phyloP scores from a whole-genome alignment of 169 alveolate genomes.

The Plasmodium fragile region DNA sequence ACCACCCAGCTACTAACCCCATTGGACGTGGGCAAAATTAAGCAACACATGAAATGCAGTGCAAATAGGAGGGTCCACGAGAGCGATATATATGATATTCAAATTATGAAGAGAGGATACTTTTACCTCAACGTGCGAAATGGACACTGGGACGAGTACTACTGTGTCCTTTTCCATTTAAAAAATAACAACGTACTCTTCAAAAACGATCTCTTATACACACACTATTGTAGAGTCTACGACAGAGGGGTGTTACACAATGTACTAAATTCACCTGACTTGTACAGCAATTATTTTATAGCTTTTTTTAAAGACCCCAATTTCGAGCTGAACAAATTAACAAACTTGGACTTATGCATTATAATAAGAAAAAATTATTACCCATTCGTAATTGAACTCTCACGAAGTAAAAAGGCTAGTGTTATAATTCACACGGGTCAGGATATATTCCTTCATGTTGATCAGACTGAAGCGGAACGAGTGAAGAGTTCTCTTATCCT shows the following conservation, averaged over 20 bases:
- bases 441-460: not conserved
- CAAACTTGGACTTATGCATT: constrained; percentile 11
- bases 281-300: constrained; percentile 20
- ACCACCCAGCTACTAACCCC: not conserved
- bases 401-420: not conserved
- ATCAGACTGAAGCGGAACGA: not conserved
- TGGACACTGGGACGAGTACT: constrained; percentile 20
- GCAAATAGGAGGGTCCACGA: constrained; percentile 30
- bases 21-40: not conserved
- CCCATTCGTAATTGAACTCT: constrained; percentile 25
- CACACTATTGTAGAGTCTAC: constrained; percentile 45
- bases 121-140: not conserved
- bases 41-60: constrained; percentile 4
- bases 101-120: constrained; percentile 37
- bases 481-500: not conserved
- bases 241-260: constrained; percentile 13
- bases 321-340: not conserved
- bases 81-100: constrained; percentile 41
- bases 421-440: not conserved
- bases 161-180: constrained; percentile 25
- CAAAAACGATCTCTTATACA: constrained; percentile 19
- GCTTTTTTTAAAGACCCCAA: constrained; percentile 20
- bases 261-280: not conserved
- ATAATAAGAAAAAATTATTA: constrained; percentile 26
- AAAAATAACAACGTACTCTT: not conserved